These are phyloP conservation scores for Suhomyces bolitotheri DNA, from an alignment of 1,139 yeast species.

Conservation along the genomic window DNA sequence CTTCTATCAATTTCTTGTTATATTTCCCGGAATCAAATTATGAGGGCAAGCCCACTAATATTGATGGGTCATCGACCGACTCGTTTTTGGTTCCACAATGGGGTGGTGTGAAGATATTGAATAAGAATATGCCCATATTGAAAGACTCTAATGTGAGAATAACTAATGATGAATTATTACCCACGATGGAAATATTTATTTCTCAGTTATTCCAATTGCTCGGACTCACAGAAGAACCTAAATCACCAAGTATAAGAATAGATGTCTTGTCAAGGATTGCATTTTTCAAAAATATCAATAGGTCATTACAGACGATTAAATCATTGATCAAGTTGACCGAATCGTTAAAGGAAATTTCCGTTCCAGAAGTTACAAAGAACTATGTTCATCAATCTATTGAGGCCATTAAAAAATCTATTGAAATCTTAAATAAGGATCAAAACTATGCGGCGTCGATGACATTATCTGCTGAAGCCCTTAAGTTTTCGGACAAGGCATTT, in stretches of 20 bases:
- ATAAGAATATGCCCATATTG: conserved; percentile 39
- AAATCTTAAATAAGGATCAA: conserved; percentile 24
- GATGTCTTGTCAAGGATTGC: conserved; percentile 66
- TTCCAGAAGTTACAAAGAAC: conserved; percentile 63
- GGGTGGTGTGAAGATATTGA: conserved; percentile 69
- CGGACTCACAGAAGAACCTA: conserved; percentile 60
- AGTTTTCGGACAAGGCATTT: conserved; percentile 71
- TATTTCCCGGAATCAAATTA: conserved; percentile 56
- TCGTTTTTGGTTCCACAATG: conserved; percentile 87
- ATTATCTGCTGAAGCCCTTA: conserved; percentile 56
- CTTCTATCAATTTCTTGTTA: conserved; percentile 68
- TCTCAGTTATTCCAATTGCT: conserved; percentile 71
- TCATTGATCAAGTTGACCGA: conserved; percentile 70
- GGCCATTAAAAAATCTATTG: conserved; percentile 35
- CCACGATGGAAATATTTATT: conserved; percentile 67
- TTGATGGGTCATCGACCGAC: conserved; percentile 53
- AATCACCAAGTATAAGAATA: conserved; percentile 60
- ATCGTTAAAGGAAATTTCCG: conserved; percentile 74
- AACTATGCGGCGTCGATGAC: conserved; percentile 49
- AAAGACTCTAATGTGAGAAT: conserved; percentile 26
- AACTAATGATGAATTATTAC: conserved; percentile 49
- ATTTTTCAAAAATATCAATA: conserved; percentile 52
- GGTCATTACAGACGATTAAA: conserved; percentile 57
- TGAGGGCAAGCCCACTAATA: conserved; percentile 43
- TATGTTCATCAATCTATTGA: conserved; percentile 47